Evolutionary conservation across 2,329 filamentous ascomycete genomes (phyloP).

Genomic region (Coleophoma crateriformis): DNA sequence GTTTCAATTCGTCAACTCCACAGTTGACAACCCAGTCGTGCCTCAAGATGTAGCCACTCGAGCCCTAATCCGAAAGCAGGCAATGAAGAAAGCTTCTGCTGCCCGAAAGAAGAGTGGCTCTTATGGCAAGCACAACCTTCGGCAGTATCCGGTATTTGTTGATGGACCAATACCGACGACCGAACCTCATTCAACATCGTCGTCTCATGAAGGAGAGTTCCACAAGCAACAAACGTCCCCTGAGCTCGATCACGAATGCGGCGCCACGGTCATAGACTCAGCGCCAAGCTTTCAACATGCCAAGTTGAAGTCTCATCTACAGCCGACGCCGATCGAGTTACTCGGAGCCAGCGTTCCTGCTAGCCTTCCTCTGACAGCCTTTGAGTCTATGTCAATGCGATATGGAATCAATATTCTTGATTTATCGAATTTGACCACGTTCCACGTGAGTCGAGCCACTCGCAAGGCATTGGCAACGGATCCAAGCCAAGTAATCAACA

Average conservation of each 20-base stretch:
- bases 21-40: constrained; percentile 12
- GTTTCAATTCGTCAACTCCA: constrained; percentile 22
- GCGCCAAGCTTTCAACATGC: neutral
- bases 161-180: constrained; percentile 8
- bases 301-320: neutral
- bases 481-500: constrained; percentile 15
- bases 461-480: constrained; percentile 14
- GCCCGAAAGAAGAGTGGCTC: constrained; percentile 23
- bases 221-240: neutral
- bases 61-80: constrained; percentile 29
- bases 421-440: constrained; percentile 21
- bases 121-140: constrained; percentile 26
- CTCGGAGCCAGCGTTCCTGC: constrained; percentile 1
- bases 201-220: neutral
- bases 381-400: constrained; percentile 18
- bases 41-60: constrained; percentile 16
- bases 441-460: constrained; percentile 20
- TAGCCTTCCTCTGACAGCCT: constrained; percentile 15
- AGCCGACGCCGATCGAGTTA: constrained; percentile 2
- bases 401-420: constrained; percentile 20
- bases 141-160: constrained; percentile 22
- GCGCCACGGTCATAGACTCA: neutral
- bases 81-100: constrained; percentile 30
- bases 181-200: neutral
- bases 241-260: neutral